Conservation (phyloP, 345 rosid species). For the Conringia planisiliqua region DNA sequence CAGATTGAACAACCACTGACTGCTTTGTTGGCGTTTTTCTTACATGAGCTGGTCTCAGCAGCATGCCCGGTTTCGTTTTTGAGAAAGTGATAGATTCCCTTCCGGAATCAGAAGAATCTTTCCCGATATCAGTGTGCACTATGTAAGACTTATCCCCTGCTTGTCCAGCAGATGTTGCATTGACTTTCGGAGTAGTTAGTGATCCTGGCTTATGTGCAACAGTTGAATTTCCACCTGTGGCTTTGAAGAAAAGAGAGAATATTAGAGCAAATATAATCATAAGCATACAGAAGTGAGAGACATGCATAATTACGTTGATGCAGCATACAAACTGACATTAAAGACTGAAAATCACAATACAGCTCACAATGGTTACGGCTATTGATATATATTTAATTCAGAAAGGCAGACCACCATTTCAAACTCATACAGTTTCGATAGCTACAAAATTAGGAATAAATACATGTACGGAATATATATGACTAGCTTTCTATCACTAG, state of each 20-base stretch:
- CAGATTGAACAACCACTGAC: conserved; percentile 44
- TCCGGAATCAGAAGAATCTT: conserved; percentile 45
- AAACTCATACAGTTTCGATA: neutral
- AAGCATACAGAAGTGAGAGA: conserved; percentile 2
- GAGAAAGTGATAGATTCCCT: conserved; percentile 76
- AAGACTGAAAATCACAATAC: conserved; percentile 7
- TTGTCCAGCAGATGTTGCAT: conserved; percentile 51
- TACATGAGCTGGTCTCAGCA: conserved; percentile 79
- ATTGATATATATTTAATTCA: neutral
- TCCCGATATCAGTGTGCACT: conserved; percentile 43
- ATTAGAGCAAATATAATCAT: conserved; percentile 23
- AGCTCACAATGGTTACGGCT: neutral
- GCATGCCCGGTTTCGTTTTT: conserved; percentile 89
- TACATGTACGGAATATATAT: neutral
- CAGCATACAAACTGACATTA: conserved; percentile 3
- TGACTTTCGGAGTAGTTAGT: conserved; percentile 46
- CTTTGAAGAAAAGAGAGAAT: conserved; percentile 41
- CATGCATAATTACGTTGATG: neutral
- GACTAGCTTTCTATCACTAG: conserved; percentile 8
- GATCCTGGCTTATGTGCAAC: conserved; percentile 44
- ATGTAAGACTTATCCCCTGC: conserved; percentile 40
- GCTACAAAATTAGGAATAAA: neutral
- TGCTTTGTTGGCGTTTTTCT: conserved; percentile 53
- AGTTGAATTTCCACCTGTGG: conserved; percentile 63
- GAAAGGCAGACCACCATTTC: neutral